Evolutionary conservation across 192 early-diverging fungal species (phyloP).

Genomic region (Gigaspora rosea): DNA sequence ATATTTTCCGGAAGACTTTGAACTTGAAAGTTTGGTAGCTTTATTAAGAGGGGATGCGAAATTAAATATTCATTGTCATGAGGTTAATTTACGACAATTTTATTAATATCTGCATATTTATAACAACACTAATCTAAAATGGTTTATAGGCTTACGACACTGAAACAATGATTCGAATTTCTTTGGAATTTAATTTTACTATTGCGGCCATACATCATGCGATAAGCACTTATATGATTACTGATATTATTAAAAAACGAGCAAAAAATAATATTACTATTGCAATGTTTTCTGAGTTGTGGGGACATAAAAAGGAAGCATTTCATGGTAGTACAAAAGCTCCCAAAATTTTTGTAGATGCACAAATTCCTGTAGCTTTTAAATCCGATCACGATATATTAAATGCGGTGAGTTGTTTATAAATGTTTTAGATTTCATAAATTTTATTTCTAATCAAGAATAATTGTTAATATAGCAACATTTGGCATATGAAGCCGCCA

Average conservation of each 20-base stretch:
- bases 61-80: conserved; percentile 75
- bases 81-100: conserved; percentile 24
- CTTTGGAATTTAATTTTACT: conserved; percentile 73
- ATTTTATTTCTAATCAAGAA: too few relatives aligned
- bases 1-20: conserved; percentile 62
- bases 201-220: conserved; percentile 79
- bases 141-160: conserved; percentile 56
- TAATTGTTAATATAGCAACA: conserved; percentile 42
- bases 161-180: conserved; percentile 70
- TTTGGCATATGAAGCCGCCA: conserved; percentile 77
- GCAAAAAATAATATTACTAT: conserved; percentile 65
- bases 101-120: not conserved
- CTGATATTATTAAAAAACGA: conserved; percentile 56
- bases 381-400: conserved; percentile 80
- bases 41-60: conserved; percentile 67
- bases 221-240: conserved; percentile 69
- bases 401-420: conserved; percentile 48
- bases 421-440: too few relatives aligned
- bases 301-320: conserved; percentile 79
- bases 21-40: conserved; percentile 65
- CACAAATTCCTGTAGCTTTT: conserved; percentile 72
- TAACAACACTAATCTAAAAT: not conserved
- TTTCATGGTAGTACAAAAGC: conserved; percentile 61
- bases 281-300: conserved; percentile 68
- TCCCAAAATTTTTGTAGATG: conserved; percentile 62